phyloP scores from a whole-genome alignment of 2,329 filamentous ascomycete genomes.

The Botrytis fabae region DNA sequence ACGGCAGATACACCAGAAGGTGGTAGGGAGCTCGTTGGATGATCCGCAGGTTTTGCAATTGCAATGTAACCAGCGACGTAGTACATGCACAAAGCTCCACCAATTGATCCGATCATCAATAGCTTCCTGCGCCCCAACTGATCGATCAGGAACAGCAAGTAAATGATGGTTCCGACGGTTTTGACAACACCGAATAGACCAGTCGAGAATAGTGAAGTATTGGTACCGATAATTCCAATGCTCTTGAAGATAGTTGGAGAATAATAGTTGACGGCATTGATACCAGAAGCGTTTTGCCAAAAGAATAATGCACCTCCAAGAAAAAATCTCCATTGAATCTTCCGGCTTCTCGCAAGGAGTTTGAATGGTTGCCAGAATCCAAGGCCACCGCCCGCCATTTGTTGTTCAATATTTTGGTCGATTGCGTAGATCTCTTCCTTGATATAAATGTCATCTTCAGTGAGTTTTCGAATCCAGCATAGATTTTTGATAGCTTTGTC shows the following conservation, averaged over 20 bases:
- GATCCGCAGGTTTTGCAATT: slow-evolving; percentile 27
- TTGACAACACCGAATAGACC: slow-evolving; percentile 32
- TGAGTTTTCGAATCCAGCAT: slow-evolving; percentile 64
- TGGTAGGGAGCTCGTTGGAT: slow-evolving; percentile 8
- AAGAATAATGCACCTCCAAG: slow-evolving; percentile 29
- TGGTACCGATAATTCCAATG: slow-evolving; percentile 33
- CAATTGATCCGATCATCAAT: slow-evolving; percentile 33
- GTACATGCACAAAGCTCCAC: slow-evolving; percentile 28
- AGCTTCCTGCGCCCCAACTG: slow-evolving; percentile 56
- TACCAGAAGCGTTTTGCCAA: slow-evolving; percentile 35
- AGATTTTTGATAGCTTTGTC: slow-evolving; percentile 59
- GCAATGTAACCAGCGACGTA: slow-evolving; percentile 36
- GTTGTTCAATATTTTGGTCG: slow-evolving; percentile 67
- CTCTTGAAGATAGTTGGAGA: slow-evolving; percentile 31
- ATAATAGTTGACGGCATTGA: slow-evolving; percentile 35
- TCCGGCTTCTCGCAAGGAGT: background rate
- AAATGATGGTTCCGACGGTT: slow-evolving; percentile 38
- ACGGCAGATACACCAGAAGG: slow-evolving; percentile 57
- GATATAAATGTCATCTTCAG: slow-evolving; percentile 61
- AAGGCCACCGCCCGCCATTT: slow-evolving; percentile 61
- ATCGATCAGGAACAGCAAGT: slow-evolving; percentile 60
- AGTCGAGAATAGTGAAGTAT: slow-evolving; percentile 29
- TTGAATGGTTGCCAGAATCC: slow-evolving; percentile 74
- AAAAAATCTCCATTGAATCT: slow-evolving; percentile 14
- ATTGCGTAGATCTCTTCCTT: slow-evolving; percentile 71